Conservation (phyloP, 2,329 filamentous ascomycete species). For the Aspergillus hortae region DNA sequence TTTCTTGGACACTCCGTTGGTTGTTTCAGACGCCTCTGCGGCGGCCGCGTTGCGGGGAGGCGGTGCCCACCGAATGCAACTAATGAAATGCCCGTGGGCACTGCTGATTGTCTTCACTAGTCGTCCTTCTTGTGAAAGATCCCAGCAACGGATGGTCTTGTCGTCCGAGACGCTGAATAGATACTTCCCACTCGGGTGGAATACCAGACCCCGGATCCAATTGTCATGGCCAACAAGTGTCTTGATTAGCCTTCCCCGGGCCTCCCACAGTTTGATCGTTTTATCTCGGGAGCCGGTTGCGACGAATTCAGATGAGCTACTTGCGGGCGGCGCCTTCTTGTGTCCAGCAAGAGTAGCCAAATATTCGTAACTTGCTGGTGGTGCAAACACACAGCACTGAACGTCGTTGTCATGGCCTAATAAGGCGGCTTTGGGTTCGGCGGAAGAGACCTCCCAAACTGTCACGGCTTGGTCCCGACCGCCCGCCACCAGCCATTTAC, state of each 20-base stretch:
- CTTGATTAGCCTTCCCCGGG: conserved; percentile 77
- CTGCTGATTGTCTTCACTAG: conserved; percentile 79
- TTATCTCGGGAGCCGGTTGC: conserved; percentile 89
- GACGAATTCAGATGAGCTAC: conserved; percentile 78
- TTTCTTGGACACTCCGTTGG: conserved; percentile 14
- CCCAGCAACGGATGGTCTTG: conserved; percentile 91
- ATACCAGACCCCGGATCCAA: conserved; percentile 82
- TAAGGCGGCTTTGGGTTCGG: conserved; percentile 74
- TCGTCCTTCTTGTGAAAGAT: conserved; percentile 83
- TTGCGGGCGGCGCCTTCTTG: conserved; percentile 73
- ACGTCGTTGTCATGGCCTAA: conserved; percentile 83
- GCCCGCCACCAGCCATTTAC: conserved; percentile 74
- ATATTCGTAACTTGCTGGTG: conserved; percentile 71
- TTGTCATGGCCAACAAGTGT: conserved; percentile 87
- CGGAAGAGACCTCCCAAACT: conserved; percentile 77
- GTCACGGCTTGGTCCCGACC: conserved; percentile 76
- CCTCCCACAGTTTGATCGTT: conserved; percentile 85
- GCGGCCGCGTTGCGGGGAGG: conserved; percentile 23
- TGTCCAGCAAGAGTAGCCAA: conserved; percentile 73
- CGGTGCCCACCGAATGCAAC: conserved; percentile 83
- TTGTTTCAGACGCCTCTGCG: conserved; percentile 13
- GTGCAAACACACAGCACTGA: conserved; percentile 83
- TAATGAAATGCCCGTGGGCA: conserved; percentile 80
- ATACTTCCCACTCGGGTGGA: conserved; percentile 90
- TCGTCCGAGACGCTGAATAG: conserved; percentile 83